Evolutionary conservation across 2,329 filamentous ascomycete species (phyloP).

Genomic region (Epichloe elymi): DNA sequence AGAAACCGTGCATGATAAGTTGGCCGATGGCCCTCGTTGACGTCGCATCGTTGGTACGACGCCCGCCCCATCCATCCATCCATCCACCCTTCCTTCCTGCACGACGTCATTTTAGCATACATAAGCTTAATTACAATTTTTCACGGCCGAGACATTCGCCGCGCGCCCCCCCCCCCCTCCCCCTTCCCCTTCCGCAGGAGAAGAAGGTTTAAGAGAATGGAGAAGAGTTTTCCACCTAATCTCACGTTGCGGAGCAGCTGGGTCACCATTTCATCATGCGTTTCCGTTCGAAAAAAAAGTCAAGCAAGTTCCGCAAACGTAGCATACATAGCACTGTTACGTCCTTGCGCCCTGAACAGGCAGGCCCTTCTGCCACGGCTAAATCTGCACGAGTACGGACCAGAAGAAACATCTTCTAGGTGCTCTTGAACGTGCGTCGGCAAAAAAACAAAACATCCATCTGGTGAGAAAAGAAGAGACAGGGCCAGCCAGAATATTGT

Average conservation of each 20-base stretch:
- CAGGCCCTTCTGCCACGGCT: too few species aligned
- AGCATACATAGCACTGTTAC: not conserved
- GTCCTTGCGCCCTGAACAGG: not conserved
- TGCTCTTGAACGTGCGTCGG: too few species aligned
- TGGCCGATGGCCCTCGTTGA: not conserved
- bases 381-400: too few species aligned
- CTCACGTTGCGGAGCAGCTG: too few species aligned
- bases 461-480: too few species aligned
- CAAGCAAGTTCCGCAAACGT: not conserved
- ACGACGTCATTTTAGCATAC: not conserved
- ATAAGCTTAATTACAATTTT: not conserved
- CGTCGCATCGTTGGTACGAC: not conserved
- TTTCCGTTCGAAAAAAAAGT: too few species aligned
- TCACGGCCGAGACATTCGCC: not conserved
- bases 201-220: not conserved
- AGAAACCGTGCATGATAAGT: not conserved
- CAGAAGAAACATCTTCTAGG: too few species aligned
- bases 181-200: not conserved
- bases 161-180: not conserved
- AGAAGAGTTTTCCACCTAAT: too few species aligned
- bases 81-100: not conserved
- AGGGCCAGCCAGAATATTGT: too few species aligned
- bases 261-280: too few species aligned
- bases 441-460: too few species aligned
- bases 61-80: not conserved